Base-by-base conservation (phyloP, 2,329 filamentous ascomycete genomes). In the Colletotrichum sp. region DNA sequence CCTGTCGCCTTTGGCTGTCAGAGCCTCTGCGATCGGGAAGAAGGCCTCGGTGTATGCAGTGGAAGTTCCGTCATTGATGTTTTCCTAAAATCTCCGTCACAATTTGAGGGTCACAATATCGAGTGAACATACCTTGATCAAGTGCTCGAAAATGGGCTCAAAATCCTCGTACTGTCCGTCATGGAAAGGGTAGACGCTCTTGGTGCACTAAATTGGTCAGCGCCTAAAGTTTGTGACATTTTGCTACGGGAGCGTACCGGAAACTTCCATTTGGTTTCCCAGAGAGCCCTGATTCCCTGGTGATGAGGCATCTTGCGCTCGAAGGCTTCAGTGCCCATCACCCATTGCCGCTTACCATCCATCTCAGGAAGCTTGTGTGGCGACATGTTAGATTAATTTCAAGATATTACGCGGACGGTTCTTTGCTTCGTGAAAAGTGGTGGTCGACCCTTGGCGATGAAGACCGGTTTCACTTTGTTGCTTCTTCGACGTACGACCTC, bases 241-340 rank as follows among this genome's bases (percentile, higher is more conserved):
- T 55, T 15, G 16, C 36, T 4, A 15, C 36, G 12, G 12, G 6
- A 44, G 80, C 89, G 72, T 84, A 93, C 92, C 7, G 92, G 92
- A 78, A 89, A 86, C 83, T 92, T 92, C 94, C 94, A 96, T 84
- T 94, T 95, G 8, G 92, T 94, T 84, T 94, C 92, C 94, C 94
- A 96, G 32, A 94, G 85, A 12, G 89, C 88, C 80, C 90, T 86
- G 78, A 93, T 92, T 28, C 89, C 90, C 39, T 88, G 86, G 78
- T 93, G 90, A 80, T 93, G 92, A 25, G 91, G 87, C 87, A 88
- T 88, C 76, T 81, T 82, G 16, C 75, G 79, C 80, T 87, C 83
- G 80, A 86, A 89, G 57, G 84, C 84, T 77, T 84, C 82, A 25
- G 78, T 76, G 71, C 87, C 87, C 87, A 88, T 88, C 63, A 84